phyloP scores from a whole-genome alignment of 345 rosid genomes.

The Noccaea caerulescens region DNA sequence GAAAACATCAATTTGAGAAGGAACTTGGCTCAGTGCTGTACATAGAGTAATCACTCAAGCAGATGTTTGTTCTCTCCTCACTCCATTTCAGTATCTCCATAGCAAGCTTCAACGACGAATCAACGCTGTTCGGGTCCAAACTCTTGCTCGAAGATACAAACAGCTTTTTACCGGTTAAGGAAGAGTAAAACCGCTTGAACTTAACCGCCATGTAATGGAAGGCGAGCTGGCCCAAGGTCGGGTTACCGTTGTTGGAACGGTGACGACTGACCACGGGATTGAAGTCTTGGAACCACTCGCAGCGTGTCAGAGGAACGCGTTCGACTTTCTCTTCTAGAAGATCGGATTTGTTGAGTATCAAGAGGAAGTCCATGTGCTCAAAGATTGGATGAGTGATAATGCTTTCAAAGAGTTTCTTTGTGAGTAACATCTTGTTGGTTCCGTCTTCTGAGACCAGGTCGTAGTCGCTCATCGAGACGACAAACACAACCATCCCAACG shows the following conservation, averaged over 20 bases:
- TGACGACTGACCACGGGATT: conserved; percentile 73
- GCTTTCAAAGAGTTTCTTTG: conserved; percentile 83
- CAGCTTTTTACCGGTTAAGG: conserved; percentile 73
- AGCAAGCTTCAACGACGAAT: conserved; percentile 64
- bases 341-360: conserved; percentile 83
- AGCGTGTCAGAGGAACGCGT: conserved; percentile 58
- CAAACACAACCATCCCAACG: conserved; percentile 85
- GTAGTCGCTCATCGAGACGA: conserved; percentile 81
- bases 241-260: conserved; percentile 64
- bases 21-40: conserved; percentile 52
- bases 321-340: conserved; percentile 85
- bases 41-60: conserved; percentile 49
- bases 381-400: conserved; percentile 83
- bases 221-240: conserved; percentile 79
- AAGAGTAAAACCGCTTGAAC: conserved; percentile 79
- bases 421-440: conserved; percentile 75
- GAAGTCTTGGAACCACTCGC: conserved; percentile 95
- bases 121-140: conserved; percentile 63
- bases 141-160: conserved; percentile 73
- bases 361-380: conserved; percentile 85
- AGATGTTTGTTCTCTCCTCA: conserved; percentile 66
- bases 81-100: conserved; percentile 96
- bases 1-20: conserved; percentile 44
- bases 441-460: conserved; percentile 67
- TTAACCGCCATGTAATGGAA: conserved; percentile 83